Evolutionary conservation across 768 basidiomycete species (phyloP).

Genomic region (Mycena chlorophos): DNA sequence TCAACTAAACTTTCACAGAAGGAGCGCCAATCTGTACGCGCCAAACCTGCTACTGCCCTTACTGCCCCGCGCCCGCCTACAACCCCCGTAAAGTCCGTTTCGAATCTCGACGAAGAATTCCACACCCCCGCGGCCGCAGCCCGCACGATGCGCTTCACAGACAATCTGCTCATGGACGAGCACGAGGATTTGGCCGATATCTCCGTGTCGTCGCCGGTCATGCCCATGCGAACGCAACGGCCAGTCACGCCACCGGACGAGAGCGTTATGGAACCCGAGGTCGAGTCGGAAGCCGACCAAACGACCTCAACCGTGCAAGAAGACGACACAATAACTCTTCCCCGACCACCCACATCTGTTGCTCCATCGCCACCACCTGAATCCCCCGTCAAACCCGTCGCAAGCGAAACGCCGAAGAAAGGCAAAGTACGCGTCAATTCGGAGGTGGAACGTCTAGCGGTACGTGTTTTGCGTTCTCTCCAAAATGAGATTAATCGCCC

Average conservation of each 20-base stretch:
- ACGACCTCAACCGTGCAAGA: slow-evolving; percentile 2
- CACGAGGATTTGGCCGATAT: slow-evolving; percentile 57
- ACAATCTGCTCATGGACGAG: slow-evolving; percentile 64
- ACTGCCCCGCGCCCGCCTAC: slow-evolving; percentile 2
- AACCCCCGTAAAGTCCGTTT: slow-evolving; percentile 7
- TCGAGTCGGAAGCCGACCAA: slow-evolving; percentile 1
- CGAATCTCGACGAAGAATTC: slow-evolving; percentile 62
- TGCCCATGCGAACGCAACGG: slow-evolving; percentile 13
- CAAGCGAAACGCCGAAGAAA: slow-evolving; percentile 24
- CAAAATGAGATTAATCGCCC: background rate
- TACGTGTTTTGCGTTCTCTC: slow-evolving; percentile 35
- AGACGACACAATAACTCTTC: slow-evolving; percentile 20
- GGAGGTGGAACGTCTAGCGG: slow-evolving; percentile 66
- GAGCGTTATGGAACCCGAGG: background rate
- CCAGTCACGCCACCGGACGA: background rate
- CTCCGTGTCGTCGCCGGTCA: slow-evolving; percentile 46
- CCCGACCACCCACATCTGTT: slow-evolving; percentile 4
- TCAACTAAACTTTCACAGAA: slow-evolving; percentile 9
- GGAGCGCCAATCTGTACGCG: slow-evolving; percentile 3
- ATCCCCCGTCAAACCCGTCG: slow-evolving; percentile 10
- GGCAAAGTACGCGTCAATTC: slow-evolving; percentile 53
- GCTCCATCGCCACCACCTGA: background rate
- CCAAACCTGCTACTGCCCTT: slow-evolving; percentile 10
- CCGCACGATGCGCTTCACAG: slow-evolving; percentile 62
- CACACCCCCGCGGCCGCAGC: slow-evolving; percentile 54